Base-by-base conservation (phyloP, 805 yeast genomes). In the Trichomonascus vanleenenianus region DNA sequence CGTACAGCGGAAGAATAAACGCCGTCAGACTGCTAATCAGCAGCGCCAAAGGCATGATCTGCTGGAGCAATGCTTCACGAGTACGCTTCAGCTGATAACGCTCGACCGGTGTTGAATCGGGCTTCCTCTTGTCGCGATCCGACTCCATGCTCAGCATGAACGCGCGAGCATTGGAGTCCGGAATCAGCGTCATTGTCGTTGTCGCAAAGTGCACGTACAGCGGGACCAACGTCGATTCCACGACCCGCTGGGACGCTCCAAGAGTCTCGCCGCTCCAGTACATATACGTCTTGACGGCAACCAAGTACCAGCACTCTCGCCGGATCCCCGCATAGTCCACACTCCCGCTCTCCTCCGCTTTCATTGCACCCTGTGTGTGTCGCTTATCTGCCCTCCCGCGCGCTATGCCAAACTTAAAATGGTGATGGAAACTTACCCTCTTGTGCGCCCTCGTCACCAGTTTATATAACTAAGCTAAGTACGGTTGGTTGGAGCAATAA, bases 1-100 rank as follows among this genome's bases (percentile, higher is more conserved):
- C 57, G 40, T 53, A 53, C 8, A 53, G 42, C 2, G 57, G 57
- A 9, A 53, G 46, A 31, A 53, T 52, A 31, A 52, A 53, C 12
- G 44, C 57, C 7, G 57, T 53, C 25, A 53, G 38, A 42, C 52
- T 47, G 6, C 54, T 45, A 15, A 45, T 37, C n/a, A 44, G 43
- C 12, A 53, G 41, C n/a, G 57, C 52, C n/a, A 48, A 27, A 9
- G 53, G 53, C 27, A 50, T 22, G n/a, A 44, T 20, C 31, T 47
- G 38, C 15, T 42, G 36, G 22, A 30, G 25, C 33, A 44, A 22
- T 15, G 22, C 41, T 31, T 38, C 37, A 10, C 27, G 27, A 5
- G 27, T 22, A 8, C 27, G 27, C 27, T 22, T 22, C 8, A 22
- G 8, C 27, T 22, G 27, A 22, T 34, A 15, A 10, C 16, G 37